A percentile compares a stretch with the other conserved stretches of the same genome.
These are phyloP conservation scores for Hygrocybe coccinea DNA, from an alignment of 768 basidiomycete species.

Conservation along the genomic window DNA sequence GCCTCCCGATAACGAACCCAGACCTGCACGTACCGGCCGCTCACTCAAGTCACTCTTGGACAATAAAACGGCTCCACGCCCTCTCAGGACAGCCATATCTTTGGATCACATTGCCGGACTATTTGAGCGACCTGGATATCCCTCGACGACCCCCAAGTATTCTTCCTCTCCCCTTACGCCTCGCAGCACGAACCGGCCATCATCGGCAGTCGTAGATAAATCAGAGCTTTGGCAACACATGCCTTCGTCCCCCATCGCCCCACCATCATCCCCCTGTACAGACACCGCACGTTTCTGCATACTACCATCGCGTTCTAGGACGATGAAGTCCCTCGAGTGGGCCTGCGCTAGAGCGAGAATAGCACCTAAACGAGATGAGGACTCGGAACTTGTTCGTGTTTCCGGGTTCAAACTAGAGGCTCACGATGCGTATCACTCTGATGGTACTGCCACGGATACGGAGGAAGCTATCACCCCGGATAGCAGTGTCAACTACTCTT, in stretches of 20 bases:
- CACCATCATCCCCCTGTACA: slow-evolving; percentile 31
- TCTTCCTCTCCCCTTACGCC: not conserved
- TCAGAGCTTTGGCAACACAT: slow-evolving; percentile 22
- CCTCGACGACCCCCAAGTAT: not conserved
- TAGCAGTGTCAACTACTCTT: not conserved
- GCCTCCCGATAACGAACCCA: not conserved
- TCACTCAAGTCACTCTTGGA: not conserved
- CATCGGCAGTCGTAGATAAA: slow-evolving; percentile 2
- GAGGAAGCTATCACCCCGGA: slow-evolving; percentile 6
- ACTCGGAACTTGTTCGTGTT: not conserved
- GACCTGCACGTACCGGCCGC: not conserved
- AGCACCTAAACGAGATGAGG: not conserved
- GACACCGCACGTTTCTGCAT: slow-evolving; percentile 22
- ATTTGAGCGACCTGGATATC: slow-evolving; percentile 21
- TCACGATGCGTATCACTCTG: not conserved
- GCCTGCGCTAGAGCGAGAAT: slow-evolving; percentile 42
- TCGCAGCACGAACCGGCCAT: not conserved
- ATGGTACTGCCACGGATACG: not conserved
- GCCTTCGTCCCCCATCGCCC: slow-evolving; percentile 39
- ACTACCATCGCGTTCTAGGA: slow-evolving; percentile 18
- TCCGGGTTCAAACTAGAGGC: not conserved
- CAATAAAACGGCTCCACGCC: not conserved
- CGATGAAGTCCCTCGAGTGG: slow-evolving; percentile 44
- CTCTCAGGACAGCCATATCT: slow-evolving; percentile 14
- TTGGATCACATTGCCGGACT: slow-evolving; percentile 33